These are phyloP conservation scores for Aurantiochytrium sp. DNA, from an alignment of 108 stramenopile genomes.

Conservation along the genomic window DNA sequence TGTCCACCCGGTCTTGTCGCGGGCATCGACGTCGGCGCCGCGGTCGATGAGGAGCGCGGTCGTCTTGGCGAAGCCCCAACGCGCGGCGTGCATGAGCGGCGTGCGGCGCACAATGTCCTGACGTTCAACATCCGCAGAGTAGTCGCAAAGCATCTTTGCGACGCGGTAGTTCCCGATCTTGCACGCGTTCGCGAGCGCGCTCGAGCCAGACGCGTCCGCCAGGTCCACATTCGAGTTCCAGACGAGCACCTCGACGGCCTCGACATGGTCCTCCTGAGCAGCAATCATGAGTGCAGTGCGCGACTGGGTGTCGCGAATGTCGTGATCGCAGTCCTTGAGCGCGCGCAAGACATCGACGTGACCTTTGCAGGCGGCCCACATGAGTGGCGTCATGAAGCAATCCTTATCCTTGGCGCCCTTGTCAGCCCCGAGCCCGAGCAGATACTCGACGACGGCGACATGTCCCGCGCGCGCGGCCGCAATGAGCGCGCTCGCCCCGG, in stretches of 20 bases:
- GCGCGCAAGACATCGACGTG: not conserved
- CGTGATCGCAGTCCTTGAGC: not conserved
- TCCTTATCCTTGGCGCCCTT: not conserved
- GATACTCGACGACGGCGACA: not conserved
- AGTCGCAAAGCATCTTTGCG: conserved; percentile 17
- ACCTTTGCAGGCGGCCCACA: not conserved
- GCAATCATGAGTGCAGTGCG: not conserved
- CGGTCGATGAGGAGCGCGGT: not conserved
- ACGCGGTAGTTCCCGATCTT: not conserved
- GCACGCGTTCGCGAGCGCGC: not conserved
- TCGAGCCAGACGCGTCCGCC: not conserved
- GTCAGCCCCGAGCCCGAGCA: not conserved
- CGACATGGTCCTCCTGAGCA: not conserved
- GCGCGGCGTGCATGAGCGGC: conserved; percentile 21
- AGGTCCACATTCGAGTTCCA: not conserved
- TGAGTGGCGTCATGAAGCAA: not conserved
- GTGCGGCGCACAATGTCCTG: not conserved
- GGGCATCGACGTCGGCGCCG: not conserved
- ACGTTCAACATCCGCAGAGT: not conserved
- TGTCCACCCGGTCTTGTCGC: conserved; percentile 24
- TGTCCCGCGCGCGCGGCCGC: not conserved
- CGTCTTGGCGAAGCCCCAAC: not conserved
- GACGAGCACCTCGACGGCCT: not conserved
- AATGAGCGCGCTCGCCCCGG: not conserved
- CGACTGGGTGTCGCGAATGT: not conserved